phyloP scores from a whole-genome alignment of 768 basidiomycete genomes.

The Mycena haematopus region DNA sequence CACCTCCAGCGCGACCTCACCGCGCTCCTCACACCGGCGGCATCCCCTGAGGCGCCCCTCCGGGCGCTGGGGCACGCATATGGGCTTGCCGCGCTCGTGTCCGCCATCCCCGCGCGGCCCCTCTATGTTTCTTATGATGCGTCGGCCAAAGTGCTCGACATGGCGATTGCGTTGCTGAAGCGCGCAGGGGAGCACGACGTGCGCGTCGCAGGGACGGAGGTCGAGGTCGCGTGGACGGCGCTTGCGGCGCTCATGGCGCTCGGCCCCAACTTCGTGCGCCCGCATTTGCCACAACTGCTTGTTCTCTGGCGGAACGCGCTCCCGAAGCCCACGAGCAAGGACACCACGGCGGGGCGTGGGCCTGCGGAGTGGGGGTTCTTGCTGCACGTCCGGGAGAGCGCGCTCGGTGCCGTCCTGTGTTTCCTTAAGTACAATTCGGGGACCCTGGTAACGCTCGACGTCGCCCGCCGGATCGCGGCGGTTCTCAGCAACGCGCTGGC shows the following conservation, averaged over 20 bases:
- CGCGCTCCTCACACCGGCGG: slow-evolving; percentile 72
- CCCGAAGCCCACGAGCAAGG: slow-evolving; percentile 93
- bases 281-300: slow-evolving; percentile 91
- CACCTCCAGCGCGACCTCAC: slow-evolving; percentile 84
- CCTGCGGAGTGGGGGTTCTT: slow-evolving; percentile 90
- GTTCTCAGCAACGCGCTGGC: slow-evolving; percentile 88
- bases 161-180: slow-evolving; percentile 89
- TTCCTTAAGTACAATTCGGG: slow-evolving; percentile 84
- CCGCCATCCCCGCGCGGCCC: slow-evolving; percentile 85
- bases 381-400: slow-evolving; percentile 87
- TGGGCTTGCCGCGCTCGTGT: slow-evolving; percentile 86
- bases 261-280: slow-evolving; percentile 91
- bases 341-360: slow-evolving; percentile 60
- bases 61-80: slow-evolving; percentile 89
- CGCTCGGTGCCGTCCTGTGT: slow-evolving; percentile 85
- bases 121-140: slow-evolving; percentile 96
- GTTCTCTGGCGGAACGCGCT: slow-evolving; percentile 98
- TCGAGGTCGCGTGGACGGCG: slow-evolving; percentile 94
- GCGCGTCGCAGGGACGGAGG: slow-evolving; percentile 78
- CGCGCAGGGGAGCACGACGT: slow-evolving; percentile 91
- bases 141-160: slow-evolving; percentile 88
- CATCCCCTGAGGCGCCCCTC: slow-evolving; percentile 70
- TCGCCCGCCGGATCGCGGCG: slow-evolving; percentile 86
- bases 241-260: slow-evolving; percentile 91
- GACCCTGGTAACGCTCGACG: slow-evolving; percentile 86